Conservation (phyloP, 2,329 filamentous ascomycete species). For the Apiospora sp. region DNA sequence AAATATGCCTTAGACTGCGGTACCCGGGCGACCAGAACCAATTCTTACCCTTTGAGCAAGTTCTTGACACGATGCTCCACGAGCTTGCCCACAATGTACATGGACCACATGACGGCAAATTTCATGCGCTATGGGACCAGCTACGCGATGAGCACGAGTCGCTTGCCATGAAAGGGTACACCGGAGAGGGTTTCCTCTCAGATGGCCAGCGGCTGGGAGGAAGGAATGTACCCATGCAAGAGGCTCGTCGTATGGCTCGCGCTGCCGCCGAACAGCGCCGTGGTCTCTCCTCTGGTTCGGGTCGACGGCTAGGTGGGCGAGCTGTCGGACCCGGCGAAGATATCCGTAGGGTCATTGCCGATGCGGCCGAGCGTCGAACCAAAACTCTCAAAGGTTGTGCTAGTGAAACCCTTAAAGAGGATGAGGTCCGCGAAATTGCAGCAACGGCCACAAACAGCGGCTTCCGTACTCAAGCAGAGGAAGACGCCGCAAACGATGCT, state of each 20-base stretch:
- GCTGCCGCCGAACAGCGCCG: conserved; percentile 76
- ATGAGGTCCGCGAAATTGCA: conserved; percentile 70
- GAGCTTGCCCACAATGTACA: conserved; percentile 90
- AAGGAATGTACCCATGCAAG: conserved; percentile 67
- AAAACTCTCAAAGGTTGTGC: conserved; percentile 78
- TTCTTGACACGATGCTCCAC: conserved; percentile 92
- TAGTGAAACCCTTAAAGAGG: conserved; percentile 71
- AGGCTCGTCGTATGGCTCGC: conserved; percentile 78
- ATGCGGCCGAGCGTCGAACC: conserved; percentile 74
- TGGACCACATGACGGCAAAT: conserved; percentile 83
- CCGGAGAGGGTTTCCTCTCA: conserved; percentile 86
- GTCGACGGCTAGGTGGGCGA: conserved; percentile 75
- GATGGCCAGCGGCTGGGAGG: conserved; percentile 76
- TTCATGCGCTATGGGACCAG: conserved; percentile 88
- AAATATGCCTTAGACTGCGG: conserved; percentile 84
- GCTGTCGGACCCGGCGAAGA: conserved; percentile 63
- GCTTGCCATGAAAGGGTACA: conserved; percentile 82
- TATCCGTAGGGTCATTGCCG: conserved; percentile 75
- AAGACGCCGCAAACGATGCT: conserved; percentile 86
- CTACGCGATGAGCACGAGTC: conserved; percentile 85
- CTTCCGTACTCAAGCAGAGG: conserved; percentile 83
- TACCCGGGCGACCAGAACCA: conserved; percentile 76
- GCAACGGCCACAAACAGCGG: conserved; percentile 73
- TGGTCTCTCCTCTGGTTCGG: conserved; percentile 65
- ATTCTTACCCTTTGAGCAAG: conserved; percentile 81